These are phyloP conservation scores for Candida labiduridarum DNA, from an alignment of 1,139 yeast genomes.

Conservation along the genomic window DNA sequence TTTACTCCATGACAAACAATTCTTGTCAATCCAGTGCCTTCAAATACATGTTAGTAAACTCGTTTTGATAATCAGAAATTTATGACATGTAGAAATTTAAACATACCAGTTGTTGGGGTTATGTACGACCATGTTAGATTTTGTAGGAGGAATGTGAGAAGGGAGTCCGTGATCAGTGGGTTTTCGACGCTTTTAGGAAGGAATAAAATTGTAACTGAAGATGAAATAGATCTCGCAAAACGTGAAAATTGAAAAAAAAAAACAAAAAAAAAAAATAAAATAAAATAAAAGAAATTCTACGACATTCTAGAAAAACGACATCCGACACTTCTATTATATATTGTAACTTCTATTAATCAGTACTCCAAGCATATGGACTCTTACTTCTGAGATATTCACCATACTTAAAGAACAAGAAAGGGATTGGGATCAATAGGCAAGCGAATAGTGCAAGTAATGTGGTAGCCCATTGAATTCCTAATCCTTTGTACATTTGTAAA, in stretches of 20 bases:
- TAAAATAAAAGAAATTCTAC: slow-evolving; percentile 6
- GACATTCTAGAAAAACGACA: slow-evolving; percentile 10
- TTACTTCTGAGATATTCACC: slow-evolving; percentile 33
- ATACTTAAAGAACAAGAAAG: slow-evolving; percentile 36
- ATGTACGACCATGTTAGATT: slow-evolving; percentile 62
- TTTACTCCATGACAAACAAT: slow-evolving; percentile 77
- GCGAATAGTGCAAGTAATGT: slow-evolving; percentile 39
- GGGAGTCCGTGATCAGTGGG: not conserved
- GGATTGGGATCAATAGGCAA: slow-evolving; percentile 36
- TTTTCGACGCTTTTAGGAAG: not conserved
- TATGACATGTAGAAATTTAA: not conserved
- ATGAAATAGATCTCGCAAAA: too few relatives aligned
- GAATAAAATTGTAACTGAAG: not conserved
- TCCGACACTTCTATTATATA: not conserved
- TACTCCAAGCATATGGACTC: slow-evolving; percentile 28
- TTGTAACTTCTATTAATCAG: slow-evolving; percentile 4
- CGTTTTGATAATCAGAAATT: not conserved
- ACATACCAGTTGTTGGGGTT: slow-evolving; percentile 83
- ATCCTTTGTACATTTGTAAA: slow-evolving; percentile 33
- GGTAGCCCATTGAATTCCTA: slow-evolving; percentile 47
- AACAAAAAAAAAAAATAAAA: slow-evolving; percentile 6
- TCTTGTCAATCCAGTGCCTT: slow-evolving; percentile 85
- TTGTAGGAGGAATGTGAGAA: not conserved
- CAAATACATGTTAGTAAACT: slow-evolving; percentile 21
- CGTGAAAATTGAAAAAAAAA: not conserved